Evolutionary conservation across 495 filamentous ascomycete species (phyloP).

Genomic region (Trichodelitschia bisporula): DNA sequence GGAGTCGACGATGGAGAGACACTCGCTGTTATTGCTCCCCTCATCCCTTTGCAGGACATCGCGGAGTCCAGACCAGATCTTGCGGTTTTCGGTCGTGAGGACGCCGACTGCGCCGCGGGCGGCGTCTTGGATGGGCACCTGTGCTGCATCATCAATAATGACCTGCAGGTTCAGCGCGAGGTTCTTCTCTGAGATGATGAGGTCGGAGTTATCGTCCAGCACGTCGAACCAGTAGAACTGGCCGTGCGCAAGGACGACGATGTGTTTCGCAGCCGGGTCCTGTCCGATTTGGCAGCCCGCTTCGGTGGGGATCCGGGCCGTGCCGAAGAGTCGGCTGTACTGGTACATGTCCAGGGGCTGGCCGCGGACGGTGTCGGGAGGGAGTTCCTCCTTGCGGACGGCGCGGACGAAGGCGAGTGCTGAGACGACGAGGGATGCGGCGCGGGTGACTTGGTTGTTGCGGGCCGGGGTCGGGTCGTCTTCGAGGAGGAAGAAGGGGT

Average conservation of each 20-base stretch:
- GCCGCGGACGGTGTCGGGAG: constrained; percentile 64
- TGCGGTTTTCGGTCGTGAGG: constrained; percentile 86
- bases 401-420: constrained; percentile 82
- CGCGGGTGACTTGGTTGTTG: constrained; percentile 87
- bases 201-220: constrained; percentile 73
- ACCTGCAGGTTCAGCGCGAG: constrained; percentile 78
- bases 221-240: constrained; percentile 99
- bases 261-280: constrained; percentile 65
- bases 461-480: constrained; percentile 92
- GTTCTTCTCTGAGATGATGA: constrained; percentile 96
- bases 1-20: constrained; percentile 79
- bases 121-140: constrained; percentile 77
- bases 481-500: constrained; percentile 92
- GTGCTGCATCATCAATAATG: constrained; percentile 68
- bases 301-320: constrained; percentile 80
- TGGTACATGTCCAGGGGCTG: constrained; percentile 91
- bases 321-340: constrained; percentile 88
- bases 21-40: constrained; percentile 83
- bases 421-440: constrained; percentile 77
- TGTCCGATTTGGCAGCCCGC: constrained; percentile 92
- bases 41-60: constrained; percentile 74
- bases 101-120: constrained; percentile 86
- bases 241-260: constrained; percentile 84
- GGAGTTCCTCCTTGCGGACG: constrained; percentile 76
- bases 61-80: constrained; percentile 76